phyloP scores from a whole-genome alignment of 768 basidiomycete genomes.

The Hericium coralloides region DNA sequence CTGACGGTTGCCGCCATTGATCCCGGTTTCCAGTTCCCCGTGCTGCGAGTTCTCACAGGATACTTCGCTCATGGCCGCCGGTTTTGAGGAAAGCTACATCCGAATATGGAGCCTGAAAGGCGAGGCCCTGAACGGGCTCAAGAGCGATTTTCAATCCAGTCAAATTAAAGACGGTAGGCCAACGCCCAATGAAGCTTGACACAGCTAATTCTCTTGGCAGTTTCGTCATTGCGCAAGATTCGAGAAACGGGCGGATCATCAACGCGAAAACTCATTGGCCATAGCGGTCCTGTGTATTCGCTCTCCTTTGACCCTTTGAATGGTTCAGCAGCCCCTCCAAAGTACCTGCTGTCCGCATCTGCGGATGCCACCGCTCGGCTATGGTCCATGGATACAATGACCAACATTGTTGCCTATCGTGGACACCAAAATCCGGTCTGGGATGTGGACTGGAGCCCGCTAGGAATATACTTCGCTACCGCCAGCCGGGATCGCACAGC shows the following conservation, averaged over 20 bases:
- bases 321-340: slow-evolving; percentile 81
- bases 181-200: background rate
- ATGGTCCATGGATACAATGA: slow-evolving; percentile 94
- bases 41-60: slow-evolving; percentile 87
- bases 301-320: slow-evolving; percentile 87
- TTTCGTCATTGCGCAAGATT: slow-evolving; percentile 49
- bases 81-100: slow-evolving; percentile 93
- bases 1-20: background rate
- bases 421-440: slow-evolving; percentile 97
- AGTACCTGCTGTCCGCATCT: slow-evolving; percentile 84
- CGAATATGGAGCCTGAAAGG: slow-evolving; percentile 93
- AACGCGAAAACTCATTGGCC: slow-evolving; percentile 93
- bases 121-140: slow-evolving; percentile 69
- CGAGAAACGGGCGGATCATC: slow-evolving; percentile 75
- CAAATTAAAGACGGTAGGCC: slow-evolving; percentile 62
- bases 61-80: slow-evolving; percentile 86
- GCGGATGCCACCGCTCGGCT: slow-evolving; percentile 86
- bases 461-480: slow-evolving; percentile 97
- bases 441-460: slow-evolving; percentile 98
- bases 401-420: slow-evolving; percentile 87
- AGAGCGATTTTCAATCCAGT: slow-evolving; percentile 65
- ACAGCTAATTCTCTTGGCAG: slow-evolving; percentile 26
- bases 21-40: slow-evolving; percentile 47
- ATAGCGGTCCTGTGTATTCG: slow-evolving; percentile 94
- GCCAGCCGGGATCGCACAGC: slow-evolving; percentile 92